phyloP scores from a whole-genome alignment of 2,329 filamentous ascomycete genomes.

The Fusarium pseudocircinatum region DNA sequence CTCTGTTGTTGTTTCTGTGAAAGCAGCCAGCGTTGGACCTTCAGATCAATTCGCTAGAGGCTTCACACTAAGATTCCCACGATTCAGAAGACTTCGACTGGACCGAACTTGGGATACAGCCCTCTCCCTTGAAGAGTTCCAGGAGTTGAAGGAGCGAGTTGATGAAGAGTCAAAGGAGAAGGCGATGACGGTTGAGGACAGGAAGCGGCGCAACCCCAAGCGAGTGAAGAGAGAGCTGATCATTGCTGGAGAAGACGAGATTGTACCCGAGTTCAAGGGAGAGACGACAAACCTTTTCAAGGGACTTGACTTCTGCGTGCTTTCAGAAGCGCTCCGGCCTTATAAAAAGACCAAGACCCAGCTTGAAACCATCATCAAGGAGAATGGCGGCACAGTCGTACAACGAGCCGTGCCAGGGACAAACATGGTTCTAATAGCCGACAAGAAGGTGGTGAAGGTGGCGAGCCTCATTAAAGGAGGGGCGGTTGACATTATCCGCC shows the following conservation, averaged over 20 bases:
- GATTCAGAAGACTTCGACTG: slow-evolving; percentile 82
- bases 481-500: slow-evolving; percentile 76
- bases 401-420: slow-evolving; percentile 74
- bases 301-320: slow-evolving; percentile 81
- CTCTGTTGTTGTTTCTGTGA: slow-evolving; percentile 87
- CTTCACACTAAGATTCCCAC: slow-evolving; percentile 87
- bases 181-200: slow-evolving; percentile 79
- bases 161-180: slow-evolving; percentile 79
- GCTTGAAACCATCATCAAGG: slow-evolving; percentile 82
- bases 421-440: slow-evolving; percentile 77
- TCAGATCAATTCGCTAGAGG: slow-evolving; percentile 82
- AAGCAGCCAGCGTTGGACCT: slow-evolving; percentile 79
- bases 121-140: slow-evolving; percentile 80
- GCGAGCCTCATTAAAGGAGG: slow-evolving; percentile 81
- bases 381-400: slow-evolving; percentile 81
- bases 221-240: slow-evolving; percentile 74
- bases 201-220: slow-evolving; percentile 63
- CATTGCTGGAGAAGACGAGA: slow-evolving; percentile 74
- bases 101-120: slow-evolving; percentile 88
- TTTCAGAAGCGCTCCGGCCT: slow-evolving; percentile 78
- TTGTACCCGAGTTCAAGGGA: slow-evolving; percentile 58
- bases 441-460: slow-evolving; percentile 83
- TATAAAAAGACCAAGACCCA: slow-evolving; percentile 80
- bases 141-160: slow-evolving; percentile 72
- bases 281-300: slow-evolving; percentile 74